phyloP scores from a whole-genome alignment of 306 rosid species.

The Crotalaria pallida region DNA sequence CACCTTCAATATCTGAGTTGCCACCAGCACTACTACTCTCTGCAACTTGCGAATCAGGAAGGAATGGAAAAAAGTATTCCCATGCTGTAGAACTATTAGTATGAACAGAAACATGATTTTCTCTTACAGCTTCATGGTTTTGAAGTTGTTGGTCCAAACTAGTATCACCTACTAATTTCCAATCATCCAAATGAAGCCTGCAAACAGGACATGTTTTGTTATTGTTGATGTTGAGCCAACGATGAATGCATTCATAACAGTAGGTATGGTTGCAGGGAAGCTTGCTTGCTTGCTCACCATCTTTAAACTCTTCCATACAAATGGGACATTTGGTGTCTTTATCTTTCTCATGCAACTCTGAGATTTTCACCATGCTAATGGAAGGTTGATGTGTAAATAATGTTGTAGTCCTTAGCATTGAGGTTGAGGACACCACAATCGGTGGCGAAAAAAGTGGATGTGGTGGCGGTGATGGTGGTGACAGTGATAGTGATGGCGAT shows the following conservation, averaged over 20 bases:
- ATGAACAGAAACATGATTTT: too few species aligned
- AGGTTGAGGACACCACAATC: not conserved
- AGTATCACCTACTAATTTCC: not conserved
- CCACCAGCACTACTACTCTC: not conserved
- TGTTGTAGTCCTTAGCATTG: not conserved
- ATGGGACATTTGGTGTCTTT: slow-evolving; percentile 49
- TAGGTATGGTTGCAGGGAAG: slow-evolving; percentile 68
- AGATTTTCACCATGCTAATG: slow-evolving; percentile 36
- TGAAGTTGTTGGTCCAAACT: not conserved
- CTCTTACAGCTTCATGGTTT: not conserved
- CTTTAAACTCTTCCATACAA: slow-evolving; percentile 68
- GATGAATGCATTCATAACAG: slow-evolving; percentile 55
- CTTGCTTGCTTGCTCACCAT: slow-evolving; percentile 45
- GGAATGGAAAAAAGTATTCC: not conserved
- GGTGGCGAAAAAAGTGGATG: not conserved
- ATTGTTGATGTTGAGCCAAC: slow-evolving; percentile 50
- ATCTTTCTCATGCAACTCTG: slow-evolving; percentile 28
- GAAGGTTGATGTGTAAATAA: not conserved
- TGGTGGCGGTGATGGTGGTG: not conserved
- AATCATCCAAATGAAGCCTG: slow-evolving; percentile 28
- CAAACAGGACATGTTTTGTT: slow-evolving; percentile 79
- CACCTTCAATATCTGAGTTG: slow-evolving; percentile 8
- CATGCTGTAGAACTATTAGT: too few species aligned
- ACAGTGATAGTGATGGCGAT: not conserved
- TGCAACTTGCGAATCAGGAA: not conserved